phyloP scores from a whole-genome alignment of 2,329 filamentous ascomycete genomes.

The Pyrenochaeta sp. region DNA sequence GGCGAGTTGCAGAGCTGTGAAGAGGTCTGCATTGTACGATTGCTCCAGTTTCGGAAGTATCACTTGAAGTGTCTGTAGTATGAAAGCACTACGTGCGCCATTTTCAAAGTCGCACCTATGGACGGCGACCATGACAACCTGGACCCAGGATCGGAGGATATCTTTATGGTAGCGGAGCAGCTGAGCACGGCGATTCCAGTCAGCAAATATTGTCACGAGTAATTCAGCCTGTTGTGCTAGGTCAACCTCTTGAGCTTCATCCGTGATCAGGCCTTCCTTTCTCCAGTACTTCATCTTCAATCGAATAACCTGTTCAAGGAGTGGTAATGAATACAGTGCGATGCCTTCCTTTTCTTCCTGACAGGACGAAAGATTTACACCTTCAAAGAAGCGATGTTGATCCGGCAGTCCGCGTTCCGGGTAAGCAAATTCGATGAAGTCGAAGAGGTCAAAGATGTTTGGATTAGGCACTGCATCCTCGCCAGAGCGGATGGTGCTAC shows the following conservation, averaged over 20 bases:
- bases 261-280: constrained; percentile 49
- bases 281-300: constrained; percentile 72
- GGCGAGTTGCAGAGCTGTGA: constrained; percentile 78
- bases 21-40: constrained; percentile 72
- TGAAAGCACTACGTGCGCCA: constrained; percentile 76
- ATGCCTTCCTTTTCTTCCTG: constrained; percentile 64
- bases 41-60: constrained; percentile 87
- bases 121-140: constrained; percentile 83
- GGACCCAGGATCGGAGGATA: constrained; percentile 83
- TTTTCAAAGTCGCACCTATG: constrained; percentile 82
- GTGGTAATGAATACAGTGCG: constrained; percentile 72
- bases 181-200: constrained; percentile 70
- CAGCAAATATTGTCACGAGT: constrained; percentile 68
- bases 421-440: constrained; percentile 79
- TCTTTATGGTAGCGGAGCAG: constrained; percentile 66
- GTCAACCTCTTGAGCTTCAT: constrained; percentile 45
- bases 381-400: constrained; percentile 67
- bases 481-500: constrained; percentile 72
- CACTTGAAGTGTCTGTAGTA: constrained; percentile 85
- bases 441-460: constrained; percentile 90
- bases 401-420: constrained; percentile 59
- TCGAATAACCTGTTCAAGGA: constrained; percentile 76
- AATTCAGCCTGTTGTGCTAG: constrained; percentile 60
- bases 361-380: constrained; percentile 73
- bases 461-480: constrained; percentile 73